Evolutionary conservation across 257 asterid genomes (phyloP), one percentile per base, ranked within the genome.

Genomic region (Solanum verrucosum): DNA sequence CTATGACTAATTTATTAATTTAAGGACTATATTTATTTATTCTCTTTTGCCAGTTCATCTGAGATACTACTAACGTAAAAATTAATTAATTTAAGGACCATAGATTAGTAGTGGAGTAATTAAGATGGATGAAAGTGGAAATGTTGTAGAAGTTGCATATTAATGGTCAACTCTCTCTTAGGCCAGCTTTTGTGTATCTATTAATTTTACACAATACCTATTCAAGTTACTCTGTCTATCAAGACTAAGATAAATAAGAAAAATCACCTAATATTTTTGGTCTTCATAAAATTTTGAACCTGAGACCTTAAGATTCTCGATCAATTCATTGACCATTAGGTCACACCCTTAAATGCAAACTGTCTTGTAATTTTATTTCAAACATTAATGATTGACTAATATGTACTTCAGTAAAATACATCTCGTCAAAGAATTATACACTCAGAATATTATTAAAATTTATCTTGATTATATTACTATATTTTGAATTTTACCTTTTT

Each of bases 41-140:
- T 90, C 84, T 90, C 88, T 87, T 9, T 40, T 88, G 93, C 87
- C 93, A 91, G 92, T 86, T 90, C 92, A 92, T 91, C 73, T 85
- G 74, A 91, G 88, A 90, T 87, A 65, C 88, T 25, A 52, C 23
- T 90, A 83, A 44, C 71, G 84, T 25, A 27, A 84, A 60, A 81
- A 33, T 29, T 33, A 73, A 25, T 23, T 85, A 67, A 9, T 23
- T 23, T 65, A 87, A 68, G 20, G n/a, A 56, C 46, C 72, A 15
- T 65, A 23, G 42, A 56, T n/a, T 56, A 29, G 83, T 78, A 81
- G 38, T 77, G 84, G 83, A 81, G 29, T 81, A 16, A 46, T 81
- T 46, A 81, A 81, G 68, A 29, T 46, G 65, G 68, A 15, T 27
- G 27, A 27, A 79, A 46, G 40, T 81, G 68, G 85, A 81, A 81